These are phyloP conservation scores for Silybum marianum DNA, from an alignment of 129 eudicot species.

Conservation along the genomic window DNA sequence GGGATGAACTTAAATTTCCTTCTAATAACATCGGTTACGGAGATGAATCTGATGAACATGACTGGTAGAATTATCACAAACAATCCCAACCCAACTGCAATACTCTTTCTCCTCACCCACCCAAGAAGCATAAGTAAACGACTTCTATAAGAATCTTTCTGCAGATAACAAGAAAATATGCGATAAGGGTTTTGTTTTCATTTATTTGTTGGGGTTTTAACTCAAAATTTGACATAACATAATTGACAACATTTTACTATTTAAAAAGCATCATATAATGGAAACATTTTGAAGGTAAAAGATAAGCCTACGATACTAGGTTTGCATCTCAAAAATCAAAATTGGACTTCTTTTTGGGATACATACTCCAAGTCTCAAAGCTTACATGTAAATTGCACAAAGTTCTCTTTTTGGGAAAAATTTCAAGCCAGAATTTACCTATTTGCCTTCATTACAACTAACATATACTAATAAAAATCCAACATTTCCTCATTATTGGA, in stretches of 20 bases:
- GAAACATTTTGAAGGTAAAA: not conserved
- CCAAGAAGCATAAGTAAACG: too few relatives aligned
- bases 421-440: not conserved
- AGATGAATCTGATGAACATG: too few relatives aligned
- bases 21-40: not conserved
- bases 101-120: too few relatives aligned
- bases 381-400: not conserved
- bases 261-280: not conserved
- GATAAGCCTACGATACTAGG: not conserved
- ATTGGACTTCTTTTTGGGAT: not conserved
- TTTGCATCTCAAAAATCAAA: not conserved
- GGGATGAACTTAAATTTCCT: not conserved
- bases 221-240: not conserved
- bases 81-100: too few relatives aligned
- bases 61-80: too few relatives aligned
- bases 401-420: not conserved
- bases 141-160: not conserved
- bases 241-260: not conserved
- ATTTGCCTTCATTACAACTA: not conserved
- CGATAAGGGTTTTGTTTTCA: not conserved
- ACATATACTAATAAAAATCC: not conserved
- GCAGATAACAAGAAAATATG: not conserved
- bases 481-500: not conserved
- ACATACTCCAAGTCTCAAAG: not conserved
- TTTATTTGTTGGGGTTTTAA: not conserved